Evolutionary conservation across 192 early-diverging fungal genomes (phyloP).

Genomic region (Coemansia sp.): DNA sequence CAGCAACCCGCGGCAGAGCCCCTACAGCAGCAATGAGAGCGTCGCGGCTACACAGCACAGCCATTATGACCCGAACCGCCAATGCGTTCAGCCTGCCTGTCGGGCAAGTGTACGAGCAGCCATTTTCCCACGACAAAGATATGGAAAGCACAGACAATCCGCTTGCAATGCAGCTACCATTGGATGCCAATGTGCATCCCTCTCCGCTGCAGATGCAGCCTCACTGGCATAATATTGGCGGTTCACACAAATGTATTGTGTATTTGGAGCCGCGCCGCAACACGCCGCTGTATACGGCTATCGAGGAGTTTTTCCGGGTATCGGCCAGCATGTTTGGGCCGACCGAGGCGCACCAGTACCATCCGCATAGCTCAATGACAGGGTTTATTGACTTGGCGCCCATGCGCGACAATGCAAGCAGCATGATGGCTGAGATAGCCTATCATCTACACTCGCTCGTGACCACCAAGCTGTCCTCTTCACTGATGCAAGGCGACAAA

Average conservation of each 20-base stretch:
- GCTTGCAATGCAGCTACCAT: background rate
- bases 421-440: conserved; percentile 13
- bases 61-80: conserved; percentile 6
- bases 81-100: conserved; percentile 7
- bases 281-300: conserved; percentile 29
- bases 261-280: conserved; percentile 41
- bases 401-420: background rate
- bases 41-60: no score
- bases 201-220: conserved; percentile 17
- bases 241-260: conserved; percentile 33
- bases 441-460: conserved; percentile 17
- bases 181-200: background rate
- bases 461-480: background rate
- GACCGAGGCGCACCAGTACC: conserved; percentile 48
- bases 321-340: conserved; percentile 19
- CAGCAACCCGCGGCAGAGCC: background rate
- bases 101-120: conserved; percentile 4
- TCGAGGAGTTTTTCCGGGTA: conserved; percentile 30
- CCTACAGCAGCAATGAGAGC: no score
- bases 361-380: conserved; percentile 50
- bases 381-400: conserved; percentile 40
- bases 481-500: background rate
- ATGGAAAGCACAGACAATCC: background rate
- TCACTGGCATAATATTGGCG: conserved; percentile 19
- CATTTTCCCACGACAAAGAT: background rate